Base-by-base conservation (phyloP, 331 rosid genomes). In the Malus hybrid region DNA sequence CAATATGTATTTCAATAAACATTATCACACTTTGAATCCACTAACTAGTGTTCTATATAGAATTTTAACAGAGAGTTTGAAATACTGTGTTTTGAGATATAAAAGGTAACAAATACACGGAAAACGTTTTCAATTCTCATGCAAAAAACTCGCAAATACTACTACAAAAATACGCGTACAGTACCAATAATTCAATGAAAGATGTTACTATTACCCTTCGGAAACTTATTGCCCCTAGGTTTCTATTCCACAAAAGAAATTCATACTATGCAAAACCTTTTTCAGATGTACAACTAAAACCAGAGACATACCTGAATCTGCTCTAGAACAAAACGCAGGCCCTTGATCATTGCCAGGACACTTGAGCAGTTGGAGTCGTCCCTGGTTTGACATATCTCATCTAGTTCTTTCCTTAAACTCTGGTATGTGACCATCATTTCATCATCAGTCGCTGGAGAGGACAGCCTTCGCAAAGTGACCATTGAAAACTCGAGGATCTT, bases 321-420 rank as follows among this genome's bases (percentile, higher is more conserved):
- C 84, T 83, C 91, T n/a, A 90, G 87, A 80, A 92, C 97, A 90
- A 92, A 92, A 52, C 87, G 89, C 82, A 94, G 77, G 39, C 97
- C 99, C 89, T 85, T 87, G 71, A 94, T 77, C 92, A 92, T 82
- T 29, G 97, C 96, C 69, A 78, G 57, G 63, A 82, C 90, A 75
- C 96, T 84, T 7, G 96, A 87, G 79, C 75, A 68, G 66, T 84
- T 86, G 56, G 90, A 80, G 22, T 75, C 88, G 28, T 88, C 85
- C 42, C 75, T 71, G 53, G 84, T 66, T 29, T 75, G 88, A 74
- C 96, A 94, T 70, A 89, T 84, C 81, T 85, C 92, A 73, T 84
- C 68, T 83, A 94, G 76, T 78, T 94, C 99, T 22, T 78, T 70
- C 78, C 91, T 78, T 70, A 94, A 66, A 72, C 80, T 81, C 63